Evolutionary conservation across 2,329 filamentous ascomycete species (phyloP).

Genomic region (Pestalotiopsis sp.): DNA sequence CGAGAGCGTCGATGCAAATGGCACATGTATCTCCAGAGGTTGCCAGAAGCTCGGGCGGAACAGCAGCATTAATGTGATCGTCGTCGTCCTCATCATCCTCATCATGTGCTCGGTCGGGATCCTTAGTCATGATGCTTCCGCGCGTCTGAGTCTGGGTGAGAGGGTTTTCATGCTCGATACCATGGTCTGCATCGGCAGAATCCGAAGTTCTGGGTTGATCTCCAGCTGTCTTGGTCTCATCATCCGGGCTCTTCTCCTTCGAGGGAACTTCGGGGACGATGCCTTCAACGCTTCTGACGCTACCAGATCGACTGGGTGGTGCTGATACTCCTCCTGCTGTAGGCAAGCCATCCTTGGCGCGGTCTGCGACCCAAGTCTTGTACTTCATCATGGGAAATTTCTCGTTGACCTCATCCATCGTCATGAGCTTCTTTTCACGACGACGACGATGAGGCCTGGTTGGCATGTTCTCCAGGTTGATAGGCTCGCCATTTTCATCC

Average conservation of each 20-base stretch:
- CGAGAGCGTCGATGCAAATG: conserved; percentile 91
- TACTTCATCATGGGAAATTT: conserved; percentile 96
- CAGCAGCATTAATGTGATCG: conserved; percentile 79
- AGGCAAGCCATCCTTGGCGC: conserved; percentile 81
- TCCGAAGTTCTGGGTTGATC: conserved; percentile 9
- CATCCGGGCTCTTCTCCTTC: conserved; percentile 44
- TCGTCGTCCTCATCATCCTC: conserved; percentile 71
- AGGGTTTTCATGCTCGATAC: conserved; percentile 12
- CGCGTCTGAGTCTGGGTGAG: conserved; percentile 21
- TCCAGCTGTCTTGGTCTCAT: neutral
- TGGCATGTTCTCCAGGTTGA: conserved; percentile 85
- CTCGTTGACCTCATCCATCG: conserved; percentile 98
- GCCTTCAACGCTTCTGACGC: conserved; percentile 69
- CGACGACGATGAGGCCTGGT: conserved; percentile 77
- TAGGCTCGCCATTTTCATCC: conserved; percentile 83
- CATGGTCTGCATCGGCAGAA: conserved; percentile 15
- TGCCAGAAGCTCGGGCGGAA: conserved; percentile 78
- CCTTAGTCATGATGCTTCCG: conserved; percentile 26
- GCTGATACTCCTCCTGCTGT: conserved; percentile 82
- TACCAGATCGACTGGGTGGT: conserved; percentile 72
- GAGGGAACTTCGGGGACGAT: conserved; percentile 46
- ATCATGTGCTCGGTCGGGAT: conserved; percentile 24
- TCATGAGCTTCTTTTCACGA: conserved; percentile 98
- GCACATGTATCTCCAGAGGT: conserved; percentile 91
- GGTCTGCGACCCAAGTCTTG: conserved; percentile 87